Conservation (phyloP, 257 asterid species). For the Galeopsis tetrahit region DNA sequence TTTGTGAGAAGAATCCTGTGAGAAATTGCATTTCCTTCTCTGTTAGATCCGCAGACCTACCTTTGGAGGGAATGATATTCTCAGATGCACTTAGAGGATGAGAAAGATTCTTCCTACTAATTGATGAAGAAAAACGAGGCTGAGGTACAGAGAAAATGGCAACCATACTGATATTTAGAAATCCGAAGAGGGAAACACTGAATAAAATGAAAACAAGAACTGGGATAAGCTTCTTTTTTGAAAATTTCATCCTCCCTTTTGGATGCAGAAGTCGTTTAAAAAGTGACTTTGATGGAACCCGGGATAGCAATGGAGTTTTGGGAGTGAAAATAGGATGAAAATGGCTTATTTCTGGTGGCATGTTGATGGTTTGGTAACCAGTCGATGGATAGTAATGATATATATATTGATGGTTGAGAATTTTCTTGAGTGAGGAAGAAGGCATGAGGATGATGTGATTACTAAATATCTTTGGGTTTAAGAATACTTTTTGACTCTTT, state of each 20-base stretch:
- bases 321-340: conserved; percentile 42
- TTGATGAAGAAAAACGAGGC: conserved; percentile 7
- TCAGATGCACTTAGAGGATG: not conserved
- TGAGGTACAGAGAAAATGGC: conserved; percentile 45
- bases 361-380: conserved; percentile 41
- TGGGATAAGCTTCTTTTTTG: conserved; percentile 58
- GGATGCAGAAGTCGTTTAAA: conserved; percentile 35
- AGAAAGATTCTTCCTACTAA: conserved; percentile 13
- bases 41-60: conserved; percentile 29
- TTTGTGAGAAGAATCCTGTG: conserved; percentile 46
- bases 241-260: conserved; percentile 51
- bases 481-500: conserved; percentile 39
- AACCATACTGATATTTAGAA: conserved; percentile 55
- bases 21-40: conserved; percentile 65
- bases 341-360: conserved; percentile 61
- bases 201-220: conserved; percentile 59
- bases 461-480: conserved; percentile 49
- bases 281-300: conserved; percentile 37
- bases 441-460: conserved; percentile 46
- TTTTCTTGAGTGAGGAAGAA: conserved; percentile 60
- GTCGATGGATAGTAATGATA: not conserved
- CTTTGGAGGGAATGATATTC: not conserved
- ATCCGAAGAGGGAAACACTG: conserved; percentile 60
- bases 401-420: conserved; percentile 36
- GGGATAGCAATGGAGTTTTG: conserved; percentile 44